Base-by-base conservation (phyloP, 2,329 filamentous ascomycete genomes). In the Didymella exigua region DNA sequence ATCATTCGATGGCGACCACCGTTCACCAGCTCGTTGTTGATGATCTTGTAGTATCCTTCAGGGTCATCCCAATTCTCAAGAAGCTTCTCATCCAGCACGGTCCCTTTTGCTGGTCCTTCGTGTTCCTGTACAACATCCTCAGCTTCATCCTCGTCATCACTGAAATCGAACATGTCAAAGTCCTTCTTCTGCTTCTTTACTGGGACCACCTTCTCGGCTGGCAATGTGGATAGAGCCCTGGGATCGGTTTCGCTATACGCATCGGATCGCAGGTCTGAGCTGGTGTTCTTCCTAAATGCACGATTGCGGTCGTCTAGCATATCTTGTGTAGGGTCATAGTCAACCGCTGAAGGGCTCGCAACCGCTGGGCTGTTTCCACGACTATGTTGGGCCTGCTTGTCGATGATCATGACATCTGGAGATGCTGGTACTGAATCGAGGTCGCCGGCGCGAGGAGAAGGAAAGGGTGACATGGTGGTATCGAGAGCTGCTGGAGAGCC, bases 21-120 rank as follows among this genome's bases (percentile, higher is more conserved):
- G 30, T 96, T 90, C 59, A 99, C 82, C 46, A 98, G 79, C 78
- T 99, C 95, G 69, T 93, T 93, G 34, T 92, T 86, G 53, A 96
- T 91, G 54, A 97, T 88, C 76, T 95, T 96, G 81, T 98, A 99
- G 74, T 98, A 98, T 5, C 93, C 95, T 69, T 99, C 92, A 47
- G 89, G 87, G 71, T 98, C 95, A 70, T 96, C 93, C 87, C 87
- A 91, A 56, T 96, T 93, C 69, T 98, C 93, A 47, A 97, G 84
- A 74, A 96, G 89, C 59, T 88, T 90, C 59, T 89, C 87, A 66
- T 87, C 84, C 27, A 87, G 72, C 9, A 71, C 61, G 14, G 64
- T 68, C 42, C 68, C 69, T 49, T 71, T 72, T 2, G 61, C 50
- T 14, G 51, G 40, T n/a, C 52, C 56, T 21, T 58, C 54, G 8